Conservation (phyloP, 2,329 filamentous ascomycete species). For the Trichophyton rubrum region DNA sequence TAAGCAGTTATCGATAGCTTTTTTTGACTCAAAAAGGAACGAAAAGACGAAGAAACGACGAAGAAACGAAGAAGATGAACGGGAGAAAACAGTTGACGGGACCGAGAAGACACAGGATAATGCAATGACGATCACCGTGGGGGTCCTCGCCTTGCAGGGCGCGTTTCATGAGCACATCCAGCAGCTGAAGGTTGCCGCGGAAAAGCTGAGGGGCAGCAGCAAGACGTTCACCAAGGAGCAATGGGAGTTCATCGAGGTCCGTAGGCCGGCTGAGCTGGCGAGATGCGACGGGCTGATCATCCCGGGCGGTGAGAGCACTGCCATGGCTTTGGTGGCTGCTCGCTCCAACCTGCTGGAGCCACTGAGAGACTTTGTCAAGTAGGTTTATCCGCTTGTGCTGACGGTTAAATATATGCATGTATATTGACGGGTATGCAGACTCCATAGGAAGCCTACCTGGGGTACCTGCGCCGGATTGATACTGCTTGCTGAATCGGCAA, state of each 20-base stretch:
- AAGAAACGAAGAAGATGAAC: not conserved
- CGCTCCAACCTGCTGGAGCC: conserved; percentile 73
- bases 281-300: conserved; percentile 74
- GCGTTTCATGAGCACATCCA: conserved; percentile 82
- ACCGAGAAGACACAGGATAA: not conserved
- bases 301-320: conserved; percentile 88
- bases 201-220: conserved; percentile 29
- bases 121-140: conserved; percentile 29
- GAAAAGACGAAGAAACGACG: not conserved
- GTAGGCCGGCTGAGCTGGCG: conserved; percentile 58
- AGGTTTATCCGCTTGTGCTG: conserved; percentile 19
- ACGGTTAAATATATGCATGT: not conserved
- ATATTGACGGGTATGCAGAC: conserved; percentile 35
- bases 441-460: conserved; percentile 73
- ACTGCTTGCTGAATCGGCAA: conserved; percentile 74
- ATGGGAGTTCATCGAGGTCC: conserved; percentile 64
- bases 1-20: not conserved
- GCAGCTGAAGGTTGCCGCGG: conserved; percentile 57
- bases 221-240: conserved; percentile 13
- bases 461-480: conserved; percentile 94
- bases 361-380: conserved; percentile 83
- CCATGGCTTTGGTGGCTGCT: conserved; percentile 77
- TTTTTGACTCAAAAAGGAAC: not conserved
- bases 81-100: no score
- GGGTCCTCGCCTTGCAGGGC: conserved; percentile 70